Conservation (phyloP, 495 filamentous ascomycete species). For the Lasiosphaeria miniovina region DNA sequence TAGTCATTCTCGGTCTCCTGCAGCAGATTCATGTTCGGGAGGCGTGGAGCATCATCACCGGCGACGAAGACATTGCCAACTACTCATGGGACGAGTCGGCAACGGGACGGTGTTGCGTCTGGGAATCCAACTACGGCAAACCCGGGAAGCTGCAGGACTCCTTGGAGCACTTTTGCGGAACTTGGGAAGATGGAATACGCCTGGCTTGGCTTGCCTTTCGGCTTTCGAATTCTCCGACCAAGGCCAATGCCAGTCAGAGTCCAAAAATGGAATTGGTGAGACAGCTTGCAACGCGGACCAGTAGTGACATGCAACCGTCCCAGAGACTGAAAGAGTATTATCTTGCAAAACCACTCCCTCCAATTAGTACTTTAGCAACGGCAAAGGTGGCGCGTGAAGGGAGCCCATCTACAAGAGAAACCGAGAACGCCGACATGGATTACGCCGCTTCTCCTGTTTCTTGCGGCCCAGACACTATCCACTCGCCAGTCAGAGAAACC, state of each 20-base stretch:
- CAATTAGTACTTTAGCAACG: background rate
- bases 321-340: background rate
- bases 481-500: background rate
- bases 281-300: background rate
- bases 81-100: background rate
- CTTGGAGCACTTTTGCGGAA: background rate
- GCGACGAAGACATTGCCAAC: background rate
- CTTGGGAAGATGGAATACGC: background rate
- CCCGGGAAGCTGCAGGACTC: background rate
- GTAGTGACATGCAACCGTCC: background rate
- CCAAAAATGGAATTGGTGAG: background rate
- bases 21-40: background rate
- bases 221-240: background rate
- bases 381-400: background rate
- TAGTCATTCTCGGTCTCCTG: background rate
- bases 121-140: background rate
- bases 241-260: background rate
- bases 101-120: background rate
- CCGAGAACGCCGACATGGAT: background rate
- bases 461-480: background rate
- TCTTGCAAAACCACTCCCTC: background rate
- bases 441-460: background rate
- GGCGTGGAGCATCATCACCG: background rate
- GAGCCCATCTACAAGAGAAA: background rate
- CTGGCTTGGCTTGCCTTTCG: background rate